Percentiles rank a stretch among this genome's conserved stretches.
Evolutionary conservation across 176 grass and related monocot species (phyloP).

Genomic region (Zizania latifolia): DNA sequence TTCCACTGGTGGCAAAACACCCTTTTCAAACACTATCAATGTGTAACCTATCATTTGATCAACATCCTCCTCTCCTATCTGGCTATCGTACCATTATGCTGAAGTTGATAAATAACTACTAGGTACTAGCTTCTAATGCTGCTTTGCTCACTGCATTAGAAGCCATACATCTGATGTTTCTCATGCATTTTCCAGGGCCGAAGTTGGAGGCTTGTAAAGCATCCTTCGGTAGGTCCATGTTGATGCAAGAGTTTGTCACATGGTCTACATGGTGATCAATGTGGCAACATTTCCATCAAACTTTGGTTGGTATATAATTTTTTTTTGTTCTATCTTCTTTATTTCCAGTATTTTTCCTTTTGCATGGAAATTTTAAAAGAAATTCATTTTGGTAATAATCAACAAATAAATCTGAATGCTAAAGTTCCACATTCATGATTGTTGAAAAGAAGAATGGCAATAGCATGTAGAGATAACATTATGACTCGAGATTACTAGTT

Average conservation of each 20-base stretch:
- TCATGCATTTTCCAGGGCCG: constrained; percentile 65
- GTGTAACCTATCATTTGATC: too few relatives aligned
- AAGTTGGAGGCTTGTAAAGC: constrained; percentile 69
- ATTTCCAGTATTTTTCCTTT: constrained; percentile 8
- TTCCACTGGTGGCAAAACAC: neutral
- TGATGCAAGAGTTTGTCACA: constrained; percentile 53
- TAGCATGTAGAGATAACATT: neutral
- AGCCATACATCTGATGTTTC: constrained; percentile 31
- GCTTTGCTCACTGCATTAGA: constrained; percentile 12
- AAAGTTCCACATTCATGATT: neutral
- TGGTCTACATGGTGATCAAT: constrained; percentile 53
- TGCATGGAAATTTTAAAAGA: constrained; percentile 8
- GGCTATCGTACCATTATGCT: neutral
- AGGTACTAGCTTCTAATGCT: neutral
- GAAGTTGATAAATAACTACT: neutral
- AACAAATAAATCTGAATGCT: neutral
- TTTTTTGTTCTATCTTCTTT: constrained; percentile 15
- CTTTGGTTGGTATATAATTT: constrained; percentile 36
- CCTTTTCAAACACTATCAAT: neutral
- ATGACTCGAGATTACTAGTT: neutral
- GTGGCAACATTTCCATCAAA: constrained; percentile 62
- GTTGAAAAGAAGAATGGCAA: neutral
- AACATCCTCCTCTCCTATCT: neutral
- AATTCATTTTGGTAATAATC: neutral
- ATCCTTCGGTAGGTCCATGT: constrained; percentile 61